Base-by-base conservation (phyloP, 805 yeast species). In the Starmerella vitae region DNA sequence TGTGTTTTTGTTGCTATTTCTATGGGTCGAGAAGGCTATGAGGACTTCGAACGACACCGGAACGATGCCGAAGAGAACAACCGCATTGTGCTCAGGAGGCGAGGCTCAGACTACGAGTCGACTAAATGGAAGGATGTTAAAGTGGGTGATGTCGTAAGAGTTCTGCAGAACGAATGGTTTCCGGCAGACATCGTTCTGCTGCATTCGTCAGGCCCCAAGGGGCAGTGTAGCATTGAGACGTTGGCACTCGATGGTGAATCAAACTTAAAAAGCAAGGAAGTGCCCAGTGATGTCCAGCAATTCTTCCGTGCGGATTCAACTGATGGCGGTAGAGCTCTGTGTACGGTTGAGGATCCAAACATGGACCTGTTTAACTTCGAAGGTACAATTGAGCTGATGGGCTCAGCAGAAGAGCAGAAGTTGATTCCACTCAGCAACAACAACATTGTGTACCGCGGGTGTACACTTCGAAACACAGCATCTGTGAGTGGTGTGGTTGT, bases 211-310 rank as follows among this genome's bases (percentile, higher is more conserved):
- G 76, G 75, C 3, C 58, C 59, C 28, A 47, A 48, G 39, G 85
- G 78, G 29, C 71, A 76, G 41, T 71, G 82, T 1, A 82, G 73
- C 47, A 75, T 86, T 15, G 99, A 91, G 58, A 91, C 99, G 1
- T 85, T 88, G 88, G 98, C 94, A 1, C 66, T 91, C 35, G 98
- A 91, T 60, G 99, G 99, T 36, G 98, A 91, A 59, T 91, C 97
- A 0, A 88, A 85, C 55, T 65, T 91, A 44, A 91, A 91, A 57
- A 68, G 81, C 6, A 76, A 73, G 50, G 61, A 63, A 15, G 81
- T 94, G 0, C 79, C 77, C 45, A 65, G 69, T 2, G 81, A 76
- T 44, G 49, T 88, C 2, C 67, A 76, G 30, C 68, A 70, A 13
- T 33, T 46, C 13, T 52, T 51, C 36, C 13, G 42, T 13, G 34